phyloP scores from a whole-genome alignment of 345 rosid species.

The Psidium guajava region DNA sequence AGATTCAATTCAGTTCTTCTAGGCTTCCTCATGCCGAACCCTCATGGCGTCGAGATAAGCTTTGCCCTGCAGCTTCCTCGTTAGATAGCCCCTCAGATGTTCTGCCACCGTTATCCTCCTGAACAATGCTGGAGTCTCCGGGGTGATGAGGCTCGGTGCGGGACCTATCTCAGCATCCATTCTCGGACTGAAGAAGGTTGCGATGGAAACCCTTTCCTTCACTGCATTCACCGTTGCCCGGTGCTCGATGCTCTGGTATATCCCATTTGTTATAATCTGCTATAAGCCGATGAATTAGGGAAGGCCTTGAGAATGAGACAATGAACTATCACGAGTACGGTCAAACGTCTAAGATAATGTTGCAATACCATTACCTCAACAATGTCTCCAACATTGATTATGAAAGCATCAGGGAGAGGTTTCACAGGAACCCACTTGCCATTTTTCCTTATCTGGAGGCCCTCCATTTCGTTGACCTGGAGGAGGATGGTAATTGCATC shows the following conservation, averaged over 20 bases:
- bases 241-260: conserved; percentile 12
- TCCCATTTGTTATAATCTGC: conserved; percentile 11
- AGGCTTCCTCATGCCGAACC: background rate
- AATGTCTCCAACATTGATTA: conserved; percentile 2
- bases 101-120: background rate
- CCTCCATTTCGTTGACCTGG: conserved; percentile 13
- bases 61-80: conserved; percentile 1
- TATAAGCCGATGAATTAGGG: background rate
- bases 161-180: conserved; percentile 1
- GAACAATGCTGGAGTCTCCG: conserved; percentile 2
- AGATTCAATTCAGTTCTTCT: background rate
- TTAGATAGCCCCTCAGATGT: conserved; percentile 1
- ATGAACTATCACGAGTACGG: background rate
- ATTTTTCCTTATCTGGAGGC: conserved; percentile 3
- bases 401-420: conserved; percentile 2
- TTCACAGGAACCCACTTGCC: background rate
- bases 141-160: background rate
- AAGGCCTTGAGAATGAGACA: background rate
- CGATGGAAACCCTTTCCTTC: conserved; percentile 8
- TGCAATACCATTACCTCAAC: background rate
- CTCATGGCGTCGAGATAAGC: conserved; percentile 9
- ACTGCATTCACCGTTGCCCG: conserved; percentile 4
- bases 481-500: conserved; percentile 5
- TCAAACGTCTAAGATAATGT: background rate
- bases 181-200: background rate